These are phyloP conservation scores for Eucalyptus camaldulensis DNA, from an alignment of 345 rosid genomes.

Conservation along the genomic window DNA sequence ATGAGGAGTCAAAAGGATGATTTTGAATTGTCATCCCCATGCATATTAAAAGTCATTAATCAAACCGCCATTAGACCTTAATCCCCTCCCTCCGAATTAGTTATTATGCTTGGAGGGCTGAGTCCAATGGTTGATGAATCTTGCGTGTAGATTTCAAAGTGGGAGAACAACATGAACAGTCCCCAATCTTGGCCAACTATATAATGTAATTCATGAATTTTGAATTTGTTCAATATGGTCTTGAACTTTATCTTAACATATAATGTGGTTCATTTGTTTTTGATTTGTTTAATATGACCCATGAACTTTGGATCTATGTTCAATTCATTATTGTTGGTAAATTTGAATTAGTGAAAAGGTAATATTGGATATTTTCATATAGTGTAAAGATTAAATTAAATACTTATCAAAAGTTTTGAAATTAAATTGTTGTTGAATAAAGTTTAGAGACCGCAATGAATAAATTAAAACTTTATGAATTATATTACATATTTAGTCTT, in stretches of 20 bases:
- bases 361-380: not conserved
- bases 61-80: not conserved
- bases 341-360: not conserved
- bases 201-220: accelerated
- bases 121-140: not conserved
- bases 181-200: accelerated
- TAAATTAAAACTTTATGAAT: accelerated
- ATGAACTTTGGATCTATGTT: not conserved
- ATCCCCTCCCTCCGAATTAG: not conserved
- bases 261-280: accelerated
- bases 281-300: accelerated
- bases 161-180: accelerated
- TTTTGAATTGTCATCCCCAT: not conserved
- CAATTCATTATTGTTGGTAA: accelerated
- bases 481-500: not conserved
- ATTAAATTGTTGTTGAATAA: accelerated
- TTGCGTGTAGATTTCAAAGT: not conserved
- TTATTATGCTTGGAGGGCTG: not conserved
- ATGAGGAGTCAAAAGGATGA: not conserved
- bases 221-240: accelerated
- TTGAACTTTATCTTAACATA: accelerated
- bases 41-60: not conserved
- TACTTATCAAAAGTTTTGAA: accelerated
- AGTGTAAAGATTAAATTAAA: accelerated
- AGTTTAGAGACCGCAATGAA: accelerated